Conservation (phyloP, 176 grass and related monocot genomes). For the Phyllostachys edulis region DNA sequence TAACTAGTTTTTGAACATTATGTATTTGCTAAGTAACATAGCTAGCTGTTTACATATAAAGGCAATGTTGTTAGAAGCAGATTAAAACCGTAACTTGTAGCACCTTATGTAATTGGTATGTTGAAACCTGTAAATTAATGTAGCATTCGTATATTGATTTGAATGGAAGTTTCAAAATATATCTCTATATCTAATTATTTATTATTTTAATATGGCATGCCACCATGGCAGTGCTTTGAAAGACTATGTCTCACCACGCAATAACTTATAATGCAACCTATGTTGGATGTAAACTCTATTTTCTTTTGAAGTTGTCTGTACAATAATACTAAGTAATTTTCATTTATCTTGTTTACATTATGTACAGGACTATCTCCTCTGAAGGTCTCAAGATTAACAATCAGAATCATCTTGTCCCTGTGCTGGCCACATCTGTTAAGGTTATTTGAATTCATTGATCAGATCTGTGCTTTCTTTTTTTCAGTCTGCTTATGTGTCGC, state of each 20-base stretch:
- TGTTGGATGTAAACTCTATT: neutral
- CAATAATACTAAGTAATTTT: neutral
- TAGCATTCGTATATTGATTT: neutral
- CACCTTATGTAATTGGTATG: neutral
- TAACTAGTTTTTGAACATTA: neutral
- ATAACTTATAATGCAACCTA: neutral
- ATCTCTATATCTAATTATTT: neutral
- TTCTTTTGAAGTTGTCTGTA: neutral
- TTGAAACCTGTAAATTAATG: neutral
- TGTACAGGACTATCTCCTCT: constrained; percentile 50
- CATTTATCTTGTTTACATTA: constrained; percentile 11
- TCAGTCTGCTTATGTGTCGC: neutral
- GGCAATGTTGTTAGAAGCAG: neutral
- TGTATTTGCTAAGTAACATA: neutral
- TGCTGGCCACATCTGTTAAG: constrained; percentile 90
- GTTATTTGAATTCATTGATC: constrained; percentile 48
- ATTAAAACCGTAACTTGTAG: neutral
- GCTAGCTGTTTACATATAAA: neutral
- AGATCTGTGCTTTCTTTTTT: neutral
- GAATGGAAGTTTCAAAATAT: neutral
- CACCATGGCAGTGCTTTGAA: neutral
- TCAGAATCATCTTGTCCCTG: constrained; percentile 81
- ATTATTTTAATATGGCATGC: neutral
- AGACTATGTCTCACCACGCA: neutral
- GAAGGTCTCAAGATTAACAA: constrained; percentile 93